A percentile compares a stretch with the other conserved stretches of the same genome.
Evolutionary conservation across 1,284 basidiomycete genomes (phyloP).

Genomic region (Ceratobasidium sp.): DNA sequence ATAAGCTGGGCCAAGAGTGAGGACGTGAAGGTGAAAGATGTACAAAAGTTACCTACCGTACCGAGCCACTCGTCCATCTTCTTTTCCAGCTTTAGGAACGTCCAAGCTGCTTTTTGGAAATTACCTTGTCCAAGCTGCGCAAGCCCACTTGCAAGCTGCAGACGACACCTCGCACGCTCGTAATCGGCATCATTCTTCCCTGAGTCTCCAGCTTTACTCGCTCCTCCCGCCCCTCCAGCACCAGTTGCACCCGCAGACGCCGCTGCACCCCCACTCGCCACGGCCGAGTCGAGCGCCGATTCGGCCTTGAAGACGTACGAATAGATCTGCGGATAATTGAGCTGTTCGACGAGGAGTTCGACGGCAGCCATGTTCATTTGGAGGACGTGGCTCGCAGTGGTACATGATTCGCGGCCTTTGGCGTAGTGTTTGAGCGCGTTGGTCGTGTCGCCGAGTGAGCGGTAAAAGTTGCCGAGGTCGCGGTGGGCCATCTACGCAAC

Average conservation of each 20-base stretch:
- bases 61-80: slow-evolving; percentile 78
- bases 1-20: slow-evolving; percentile 66
- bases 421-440: slow-evolving; percentile 82
- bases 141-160: slow-evolving; percentile 82
- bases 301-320: slow-evolving; percentile 94
- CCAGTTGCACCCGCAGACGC: slow-evolving; percentile 45
- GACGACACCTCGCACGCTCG: slow-evolving; percentile 72
- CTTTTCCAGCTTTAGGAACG: slow-evolving; percentile 79
- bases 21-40: neutral
- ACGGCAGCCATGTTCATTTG: slow-evolving; percentile 87
- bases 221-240: slow-evolving; percentile 49
- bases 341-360: slow-evolving; percentile 86
- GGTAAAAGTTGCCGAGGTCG: slow-evolving; percentile 83
- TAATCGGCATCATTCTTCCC: slow-evolving; percentile 67
- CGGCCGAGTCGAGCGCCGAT: slow-evolving; percentile 79
- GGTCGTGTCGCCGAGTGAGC: slow-evolving; percentile 75
- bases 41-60: slow-evolving; percentile 63
- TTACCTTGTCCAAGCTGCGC: slow-evolving; percentile 75
- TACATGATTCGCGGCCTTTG: slow-evolving; percentile 88
- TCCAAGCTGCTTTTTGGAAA: slow-evolving; percentile 81
- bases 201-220: slow-evolving; percentile 51
- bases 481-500: slow-evolving; percentile 80
- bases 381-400: slow-evolving; percentile 84
- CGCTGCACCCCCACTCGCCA: slow-evolving; percentile 51
- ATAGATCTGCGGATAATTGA: slow-evolving; percentile 83